These are phyloP conservation scores for Chlorella sp. DNA, from an alignment of 139 green algal genomes.

Conservation along the genomic window DNA sequence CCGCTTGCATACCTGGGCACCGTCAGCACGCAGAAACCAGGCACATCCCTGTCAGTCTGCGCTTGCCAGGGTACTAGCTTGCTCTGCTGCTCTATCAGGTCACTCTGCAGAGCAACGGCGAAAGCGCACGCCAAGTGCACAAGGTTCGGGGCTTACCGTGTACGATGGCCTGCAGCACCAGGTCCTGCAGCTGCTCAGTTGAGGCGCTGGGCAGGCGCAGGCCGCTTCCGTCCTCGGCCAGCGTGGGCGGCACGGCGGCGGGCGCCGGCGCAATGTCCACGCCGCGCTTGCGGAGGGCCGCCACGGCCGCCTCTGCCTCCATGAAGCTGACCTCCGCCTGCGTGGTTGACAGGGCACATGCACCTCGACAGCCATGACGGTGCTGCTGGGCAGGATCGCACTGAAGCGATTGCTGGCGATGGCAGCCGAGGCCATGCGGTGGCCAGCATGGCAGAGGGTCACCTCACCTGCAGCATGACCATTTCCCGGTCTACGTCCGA, in stretches of 20 bases:
- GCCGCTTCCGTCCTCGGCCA: conserved; percentile 9
- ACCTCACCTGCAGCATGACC: conserved; percentile 42
- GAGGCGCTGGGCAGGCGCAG: not conserved
- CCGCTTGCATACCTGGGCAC: conserved; percentile 34
- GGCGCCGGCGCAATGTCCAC: conserved; percentile 18
- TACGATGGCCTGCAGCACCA: conserved; percentile 32
- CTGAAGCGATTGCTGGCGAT: no score
- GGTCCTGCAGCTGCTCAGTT: conserved; percentile 20
- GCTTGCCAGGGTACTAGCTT: no score
- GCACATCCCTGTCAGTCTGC: no score
- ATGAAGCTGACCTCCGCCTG: conserved; percentile 37
- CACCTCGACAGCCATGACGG: no score
- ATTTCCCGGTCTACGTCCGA: conserved; percentile 40
- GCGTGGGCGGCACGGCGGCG: not conserved
- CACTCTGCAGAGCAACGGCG: no score
- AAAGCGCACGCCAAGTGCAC: no score
- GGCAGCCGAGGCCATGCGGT: no score
- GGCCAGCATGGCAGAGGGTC: no score
- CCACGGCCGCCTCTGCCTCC: conserved; percentile 38
- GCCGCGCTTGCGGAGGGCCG: conserved; percentile 16
- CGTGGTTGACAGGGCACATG: not conserved
- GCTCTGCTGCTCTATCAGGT: no score
- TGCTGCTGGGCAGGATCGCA: no score
- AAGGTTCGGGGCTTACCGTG: no score
- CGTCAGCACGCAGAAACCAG: no score